Evolutionary conservation across 1,139 yeast species (phyloP).

Genomic region (Kazachstania sp.): DNA sequence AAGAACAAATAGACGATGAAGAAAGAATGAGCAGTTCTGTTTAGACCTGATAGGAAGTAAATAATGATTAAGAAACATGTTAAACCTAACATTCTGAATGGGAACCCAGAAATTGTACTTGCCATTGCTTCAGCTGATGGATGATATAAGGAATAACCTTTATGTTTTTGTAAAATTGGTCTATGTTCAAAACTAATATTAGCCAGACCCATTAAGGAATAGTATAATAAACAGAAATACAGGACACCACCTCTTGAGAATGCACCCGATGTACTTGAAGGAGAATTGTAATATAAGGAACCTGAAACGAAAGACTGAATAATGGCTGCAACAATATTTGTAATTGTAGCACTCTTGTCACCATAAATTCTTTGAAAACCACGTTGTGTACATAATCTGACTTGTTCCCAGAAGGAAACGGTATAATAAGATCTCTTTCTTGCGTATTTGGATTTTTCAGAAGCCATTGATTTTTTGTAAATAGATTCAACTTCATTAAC

Average conservation of each 20-base stretch:
- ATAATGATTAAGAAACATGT: constrained; percentile 39
- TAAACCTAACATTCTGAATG: constrained; percentile 41
- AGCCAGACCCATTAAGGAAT: constrained; percentile 48
- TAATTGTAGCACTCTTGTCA: constrained; percentile 43
- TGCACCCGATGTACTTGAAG: constrained; percentile 40
- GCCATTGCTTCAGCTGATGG: constrained; percentile 54
- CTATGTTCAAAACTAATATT: constrained; percentile 45
- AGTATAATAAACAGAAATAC: constrained; percentile 46
- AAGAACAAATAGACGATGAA: constrained; percentile 43
- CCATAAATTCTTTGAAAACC: constrained; percentile 45
- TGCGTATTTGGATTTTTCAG: constrained; percentile 35
- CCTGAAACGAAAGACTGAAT: constrained; percentile 47
- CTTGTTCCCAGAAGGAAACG: constrained; percentile 39
- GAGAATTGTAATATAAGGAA: constrained; percentile 36
- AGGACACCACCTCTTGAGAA: constrained; percentile 53
- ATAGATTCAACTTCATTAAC: constrained; percentile 37
- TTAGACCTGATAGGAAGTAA: constrained; percentile 46
- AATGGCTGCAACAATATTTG: constrained; percentile 40
- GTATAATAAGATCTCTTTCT: constrained; percentile 41
- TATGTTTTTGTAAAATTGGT: constrained; percentile 49
- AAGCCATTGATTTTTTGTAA: constrained; percentile 35
- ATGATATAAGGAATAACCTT: constrained; percentile 47
- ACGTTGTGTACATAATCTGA: constrained; percentile 40
- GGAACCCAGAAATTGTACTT: constrained; percentile 39
- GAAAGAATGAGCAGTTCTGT: constrained; percentile 46